Evolutionary conservation across 2,329 filamentous ascomycete genomes (phyloP), one percentile per base, ranked within the genome.

Genomic region (Cadophora luteo-olivacea): DNA sequence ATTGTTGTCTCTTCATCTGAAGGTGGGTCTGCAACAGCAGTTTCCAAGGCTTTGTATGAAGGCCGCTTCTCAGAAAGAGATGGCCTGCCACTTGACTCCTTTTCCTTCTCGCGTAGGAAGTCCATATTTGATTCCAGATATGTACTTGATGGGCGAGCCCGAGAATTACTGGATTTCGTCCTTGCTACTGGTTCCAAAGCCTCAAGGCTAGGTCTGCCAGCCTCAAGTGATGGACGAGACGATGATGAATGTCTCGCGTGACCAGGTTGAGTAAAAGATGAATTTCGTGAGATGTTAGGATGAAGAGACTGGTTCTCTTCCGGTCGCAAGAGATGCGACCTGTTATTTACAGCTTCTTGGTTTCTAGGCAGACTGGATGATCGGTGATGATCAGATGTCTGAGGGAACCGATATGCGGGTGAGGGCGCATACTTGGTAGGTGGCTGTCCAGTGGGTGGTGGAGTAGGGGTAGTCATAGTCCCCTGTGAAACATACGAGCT

Each of bases 71-170:
- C 81, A 52, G 68, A 69, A 33, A 75, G 61, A 5, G 72, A 76
- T 0, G 75, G 69, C 38, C 75, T 69, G 19, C 71, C 72, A 49
- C 61, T 69, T 16, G 86, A 84, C 76, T 97, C 94, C 64, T 89
- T 87, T 76, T 97, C 94, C 63, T 89, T 87, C 74, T 96, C 93
- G 25, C 92, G 90, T 22, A 97, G 83, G 75, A 92, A 93, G 68
- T 97, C 94, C 64, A 96, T 84, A 76, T 91, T 94, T 0, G 92
- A 92, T 74, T 94, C 92, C 3, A 97, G 86, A 77, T 94, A 93
- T 41, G 92, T 92, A 78, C 94, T 97, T 0, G 89, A 84, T 77
- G 95, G 95, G 57, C 95, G 87, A 65, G 88, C 85, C 70, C 90
- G 89, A 73, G 85, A 79, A 73, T 88, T 87, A n/a, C 88, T 86